Evolutionary conservation across 129 eudicot species (phyloP).

Genomic region (Silybum marianum): DNA sequence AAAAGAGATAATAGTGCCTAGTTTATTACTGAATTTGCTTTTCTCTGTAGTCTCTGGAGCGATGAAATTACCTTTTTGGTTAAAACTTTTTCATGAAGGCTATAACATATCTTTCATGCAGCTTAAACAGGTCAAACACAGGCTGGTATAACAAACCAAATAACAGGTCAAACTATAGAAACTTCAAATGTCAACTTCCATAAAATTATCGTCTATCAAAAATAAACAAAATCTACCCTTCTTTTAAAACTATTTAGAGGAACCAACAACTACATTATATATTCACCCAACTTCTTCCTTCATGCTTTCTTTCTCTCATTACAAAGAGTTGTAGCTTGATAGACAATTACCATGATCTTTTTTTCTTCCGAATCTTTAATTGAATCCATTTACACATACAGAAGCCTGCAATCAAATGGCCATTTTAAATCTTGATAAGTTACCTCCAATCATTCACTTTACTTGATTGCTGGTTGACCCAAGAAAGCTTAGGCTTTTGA

Average conservation of each 20-base stretch:
- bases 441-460: slow-evolving; percentile 5
- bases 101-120: slow-evolving; percentile 11
- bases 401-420: neutral
- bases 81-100: neutral
- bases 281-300: neutral
- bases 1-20: neutral
- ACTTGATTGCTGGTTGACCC: slow-evolving; percentile 11
- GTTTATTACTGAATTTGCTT: neutral
- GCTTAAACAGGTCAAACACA: slow-evolving; percentile 10
- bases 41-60: neutral
- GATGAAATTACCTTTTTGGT: neutral
- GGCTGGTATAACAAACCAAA: slow-evolving; percentile 2
- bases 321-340: neutral
- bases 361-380: slow-evolving; percentile 2
- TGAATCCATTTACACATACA: neutral
- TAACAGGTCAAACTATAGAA: slow-evolving; percentile 8
- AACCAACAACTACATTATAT: neutral
- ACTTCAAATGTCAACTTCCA: slow-evolving; percentile 30
- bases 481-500: neutral
- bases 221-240: slow-evolving; percentile 11
- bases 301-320: neutral
- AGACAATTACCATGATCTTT: neutral
- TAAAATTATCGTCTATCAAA: slow-evolving; percentile 10
- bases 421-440: neutral
- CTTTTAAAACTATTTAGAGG: neutral